These are phyloP conservation scores for Colletotrichum godetiae DNA, from an alignment of 2,329 filamentous ascomycete species.

Conservation along the genomic window DNA sequence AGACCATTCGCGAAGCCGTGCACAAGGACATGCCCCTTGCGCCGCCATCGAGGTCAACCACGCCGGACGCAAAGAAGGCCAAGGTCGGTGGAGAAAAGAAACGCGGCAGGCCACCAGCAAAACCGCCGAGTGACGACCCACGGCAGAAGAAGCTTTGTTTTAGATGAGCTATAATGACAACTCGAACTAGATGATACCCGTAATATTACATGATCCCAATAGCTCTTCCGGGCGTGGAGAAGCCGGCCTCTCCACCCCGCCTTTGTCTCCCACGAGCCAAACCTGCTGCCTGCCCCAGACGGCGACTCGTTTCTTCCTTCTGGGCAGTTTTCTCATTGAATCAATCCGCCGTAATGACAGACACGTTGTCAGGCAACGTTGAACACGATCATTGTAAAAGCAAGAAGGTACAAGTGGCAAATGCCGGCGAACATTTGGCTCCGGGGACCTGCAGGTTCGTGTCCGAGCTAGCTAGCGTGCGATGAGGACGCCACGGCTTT, in stretches of 20 bases:
- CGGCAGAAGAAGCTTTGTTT: slow-evolving; percentile 66
- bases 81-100: slow-evolving; percentile 49
- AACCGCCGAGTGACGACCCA: slow-evolving; percentile 50
- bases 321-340: not conserved
- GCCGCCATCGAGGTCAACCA: slow-evolving; percentile 38
- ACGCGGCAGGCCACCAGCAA: slow-evolving; percentile 48
- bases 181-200: slow-evolving; percentile 20
- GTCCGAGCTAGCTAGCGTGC: not conserved
- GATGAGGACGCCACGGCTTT: not conserved
- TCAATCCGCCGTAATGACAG: not conserved
- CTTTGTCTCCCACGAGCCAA: not conserved
- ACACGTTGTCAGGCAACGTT: not conserved
- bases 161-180: slow-evolving; percentile 40
- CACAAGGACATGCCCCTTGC: slow-evolving; percentile 58
- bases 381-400: not conserved
- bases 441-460: not conserved
- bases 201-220: not conserved
- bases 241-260: not conserved
- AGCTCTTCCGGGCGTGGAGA: not conserved
- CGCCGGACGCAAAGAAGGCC: slow-evolving; percentile 50
- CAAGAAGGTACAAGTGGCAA: not conserved
- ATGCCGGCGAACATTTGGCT: not conserved
- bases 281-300: not conserved
- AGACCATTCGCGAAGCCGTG: slow-evolving; percentile 86
- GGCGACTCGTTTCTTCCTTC: not conserved